phyloP scores from a whole-genome alignment of 192 early-diverging fungal genomes.

The Entophlyctis luteolus region DNA sequence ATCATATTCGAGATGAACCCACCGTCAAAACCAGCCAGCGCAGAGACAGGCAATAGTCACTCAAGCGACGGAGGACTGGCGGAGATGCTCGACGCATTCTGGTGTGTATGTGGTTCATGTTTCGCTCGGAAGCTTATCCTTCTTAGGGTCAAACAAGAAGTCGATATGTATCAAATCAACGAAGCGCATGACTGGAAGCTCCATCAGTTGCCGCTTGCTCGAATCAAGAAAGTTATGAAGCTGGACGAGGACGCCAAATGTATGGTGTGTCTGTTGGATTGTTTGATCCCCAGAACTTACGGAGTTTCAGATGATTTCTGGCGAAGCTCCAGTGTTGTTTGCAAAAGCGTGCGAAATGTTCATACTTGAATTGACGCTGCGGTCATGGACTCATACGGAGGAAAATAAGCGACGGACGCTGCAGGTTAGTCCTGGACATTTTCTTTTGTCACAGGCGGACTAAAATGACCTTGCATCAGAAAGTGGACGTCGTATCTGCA shows the following conservation, averaged over 20 bases:
- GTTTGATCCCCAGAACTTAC: background rate
- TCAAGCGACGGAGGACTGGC: too few relatives aligned
- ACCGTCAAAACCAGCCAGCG: too few relatives aligned
- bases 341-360: conserved; percentile 98
- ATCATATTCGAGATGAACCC: too few relatives aligned
- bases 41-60: too few relatives aligned
- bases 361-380: conserved; percentile 77
- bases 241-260: conserved; percentile 92
- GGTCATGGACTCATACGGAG: conserved; percentile 85
- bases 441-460: too few relatives aligned
- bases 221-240: conserved; percentile 99
- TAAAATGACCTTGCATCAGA: conserved; percentile 5
- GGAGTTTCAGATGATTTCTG: conserved; percentile 57
- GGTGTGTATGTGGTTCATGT: background rate
- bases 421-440: conserved; percentile 47
- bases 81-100: conserved; percentile 11
- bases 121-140: background rate
- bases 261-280: conserved; percentile 27
- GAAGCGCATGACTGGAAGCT: conserved; percentile 82
- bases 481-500: conserved; percentile 84
- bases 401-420: conserved; percentile 94
- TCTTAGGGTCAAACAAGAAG: background rate
- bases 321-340: conserved; percentile 88
- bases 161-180: conserved; percentile 39
- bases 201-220: conserved; percentile 84